phyloP scores from a whole-genome alignment of 75 land plant genomes.

The Selaginella moellendorffii region DNA sequence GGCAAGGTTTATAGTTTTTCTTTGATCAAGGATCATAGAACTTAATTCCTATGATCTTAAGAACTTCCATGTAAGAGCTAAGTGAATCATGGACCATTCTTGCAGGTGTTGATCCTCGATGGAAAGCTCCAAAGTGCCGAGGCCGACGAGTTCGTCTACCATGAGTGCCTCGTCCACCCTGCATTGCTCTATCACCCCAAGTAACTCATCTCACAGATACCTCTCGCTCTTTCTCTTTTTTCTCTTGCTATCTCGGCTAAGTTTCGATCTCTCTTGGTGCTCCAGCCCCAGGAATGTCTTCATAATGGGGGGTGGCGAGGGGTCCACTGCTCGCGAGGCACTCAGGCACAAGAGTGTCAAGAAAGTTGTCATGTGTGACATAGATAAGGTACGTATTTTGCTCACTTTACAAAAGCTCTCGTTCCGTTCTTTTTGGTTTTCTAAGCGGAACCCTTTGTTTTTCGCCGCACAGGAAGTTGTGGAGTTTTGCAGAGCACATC shows the following conservation, averaged over 20 bases:
- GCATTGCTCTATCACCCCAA: constrained; percentile 56
- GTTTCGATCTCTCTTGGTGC: not conserved
- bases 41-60: no score
- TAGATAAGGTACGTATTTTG: constrained; percentile 47
- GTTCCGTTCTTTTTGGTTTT: not conserved
- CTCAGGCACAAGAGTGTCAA: constrained; percentile 56
- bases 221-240: not conserved
- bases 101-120: constrained; percentile 73
- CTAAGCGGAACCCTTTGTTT: no score
- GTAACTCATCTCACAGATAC: constrained; percentile 20
- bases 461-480: constrained; percentile 63
- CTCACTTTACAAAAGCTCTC: not conserved
- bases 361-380: constrained; percentile 96
- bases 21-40: not conserved
- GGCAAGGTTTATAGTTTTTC: constrained; percentile 44
- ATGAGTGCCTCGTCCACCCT: constrained; percentile 84
- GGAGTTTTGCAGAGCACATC: constrained; percentile 49
- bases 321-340: constrained; percentile 80
- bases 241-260: not conserved
- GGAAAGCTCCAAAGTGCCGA: constrained; percentile 95
- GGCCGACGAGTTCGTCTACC: constrained; percentile 86
- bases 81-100: not conserved
- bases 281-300: constrained; percentile 67
- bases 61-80: no score
- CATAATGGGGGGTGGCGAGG: constrained; percentile 98